These are phyloP conservation scores for Glarea lozoyensis DNA, from an alignment of 495 filamentous ascomycete species.

Conservation along the genomic window DNA sequence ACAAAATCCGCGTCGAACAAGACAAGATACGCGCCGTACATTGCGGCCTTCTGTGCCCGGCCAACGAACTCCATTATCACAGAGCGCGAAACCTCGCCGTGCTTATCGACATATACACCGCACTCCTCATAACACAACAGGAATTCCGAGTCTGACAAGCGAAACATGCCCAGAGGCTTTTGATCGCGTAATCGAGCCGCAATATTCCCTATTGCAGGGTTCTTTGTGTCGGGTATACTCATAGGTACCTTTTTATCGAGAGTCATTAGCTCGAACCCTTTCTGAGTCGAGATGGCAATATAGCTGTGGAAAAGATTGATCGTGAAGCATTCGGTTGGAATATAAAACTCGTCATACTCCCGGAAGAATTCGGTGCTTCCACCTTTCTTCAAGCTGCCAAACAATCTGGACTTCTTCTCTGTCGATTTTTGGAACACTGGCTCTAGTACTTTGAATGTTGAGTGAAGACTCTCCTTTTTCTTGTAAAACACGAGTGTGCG, in stretches of 20 bases:
- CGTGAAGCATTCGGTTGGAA: slow-evolving; percentile 89
- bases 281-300: slow-evolving; percentile 81
- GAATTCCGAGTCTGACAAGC: slow-evolving; percentile 86
- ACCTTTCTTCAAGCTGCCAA: slow-evolving; percentile 36
- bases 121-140: slow-evolving; percentile 91
- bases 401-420: slow-evolving; percentile 65
- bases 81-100: slow-evolving; percentile 83
- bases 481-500: slow-evolving; percentile 92
- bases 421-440: slow-evolving; percentile 84
- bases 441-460: slow-evolving; percentile 93
- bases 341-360: slow-evolving; percentile 98
- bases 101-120: slow-evolving; percentile 95
- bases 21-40: slow-evolving; percentile 75
- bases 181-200: slow-evolving; percentile 70
- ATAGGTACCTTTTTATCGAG: slow-evolving; percentile 92
- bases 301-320: slow-evolving; percentile 94
- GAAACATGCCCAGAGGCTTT: slow-evolving; percentile 90
- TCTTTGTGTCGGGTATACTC: slow-evolving; percentile 78
- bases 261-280: slow-evolving; percentile 92
- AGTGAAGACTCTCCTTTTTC: slow-evolving; percentile 82
- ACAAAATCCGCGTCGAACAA: slow-evolving; percentile 86
- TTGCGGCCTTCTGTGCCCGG: slow-evolving; percentile 61
- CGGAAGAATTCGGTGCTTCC: slow-evolving; percentile 92
- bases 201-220: slow-evolving; percentile 69
- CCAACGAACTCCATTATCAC: slow-evolving; percentile 98